Base-by-base conservation (phyloP, 305 asterid species). In the Fraxinus floribunda region DNA sequence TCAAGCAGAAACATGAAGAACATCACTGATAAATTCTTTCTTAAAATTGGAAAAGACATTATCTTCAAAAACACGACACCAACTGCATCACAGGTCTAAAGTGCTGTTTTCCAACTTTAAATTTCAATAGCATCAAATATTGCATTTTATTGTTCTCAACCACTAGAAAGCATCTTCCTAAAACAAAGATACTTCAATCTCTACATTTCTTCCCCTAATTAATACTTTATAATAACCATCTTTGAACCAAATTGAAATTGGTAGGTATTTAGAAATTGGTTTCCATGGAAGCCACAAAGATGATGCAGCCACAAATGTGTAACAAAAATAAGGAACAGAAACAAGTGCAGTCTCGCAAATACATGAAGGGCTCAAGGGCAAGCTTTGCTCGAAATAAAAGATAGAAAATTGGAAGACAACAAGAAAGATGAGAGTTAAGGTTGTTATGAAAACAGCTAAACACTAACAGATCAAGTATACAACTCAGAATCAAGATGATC, bases 401-500 rank as follows among this genome's bases (percentile, higher is more conserved):
- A 44, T 75, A 36, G 24, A 83, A 79, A 52, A 68, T 26, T 5
- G 46, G 52, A 1, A 76, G 80, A 70, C 36, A 77, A 82, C 71
- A 82, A 60, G 74, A 71, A 46, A 46, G 77, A 79, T 24, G 64
- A 10, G 78, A 70, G 49, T 7, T 32, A 75, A 29, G 4, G 32
- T 49, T 66, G 75, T 78, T 78, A 76, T 29, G 75, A 49, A 10
- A 77, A 52, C 77, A 79, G 35, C 84, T 22, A 22, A 46, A 49
- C 60, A 81, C 83, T 52, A 73, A 55, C 74, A 4, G 64, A 81
- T 92, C 92, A 96, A 20, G 99, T 91, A 79, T 96, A 96, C 86
- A 96, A 79, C 73, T 92, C 97, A 75, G 96, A 93, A 85, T 93
- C 98, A 20, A 86, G 46, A 6, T 86, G 81, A 44, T 88, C 89